Evolutionary conservation across 2,329 filamentous ascomycete species (phyloP).

Genomic region (Camptophora hylomeconis): DNA sequence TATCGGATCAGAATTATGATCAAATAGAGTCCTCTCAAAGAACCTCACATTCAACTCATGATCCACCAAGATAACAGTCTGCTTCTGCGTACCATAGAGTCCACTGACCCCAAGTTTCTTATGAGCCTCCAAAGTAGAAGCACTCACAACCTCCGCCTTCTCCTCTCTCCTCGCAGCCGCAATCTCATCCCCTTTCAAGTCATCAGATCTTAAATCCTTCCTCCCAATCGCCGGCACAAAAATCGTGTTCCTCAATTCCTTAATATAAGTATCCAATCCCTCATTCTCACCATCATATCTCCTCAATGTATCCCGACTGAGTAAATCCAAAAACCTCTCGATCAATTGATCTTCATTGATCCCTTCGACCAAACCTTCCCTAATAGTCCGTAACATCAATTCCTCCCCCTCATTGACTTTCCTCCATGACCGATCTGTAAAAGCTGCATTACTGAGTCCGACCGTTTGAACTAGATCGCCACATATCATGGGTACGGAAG

Average conservation of each 20-base stretch:
- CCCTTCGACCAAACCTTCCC: slow-evolving; percentile 27
- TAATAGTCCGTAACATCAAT: slow-evolving; percentile 37
- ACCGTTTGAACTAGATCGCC: slow-evolving; percentile 36
- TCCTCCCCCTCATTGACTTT: slow-evolving; percentile 48
- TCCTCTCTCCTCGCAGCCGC: slow-evolving; percentile 22
- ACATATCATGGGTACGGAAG: slow-evolving; percentile 40
- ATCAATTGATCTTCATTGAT: slow-evolving; percentile 38
- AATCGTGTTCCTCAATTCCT: slow-evolving; percentile 45
- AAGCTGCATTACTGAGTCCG: slow-evolving; percentile 49
- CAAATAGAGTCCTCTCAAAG: slow-evolving; percentile 49
- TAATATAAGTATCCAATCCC: slow-evolving; percentile 42
- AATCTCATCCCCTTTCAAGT: slow-evolving; percentile 24
- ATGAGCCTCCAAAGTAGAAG: slow-evolving; percentile 11
- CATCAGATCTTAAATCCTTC: slow-evolving; percentile 25
- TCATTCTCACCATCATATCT: slow-evolving; percentile 22
- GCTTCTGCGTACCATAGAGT: slow-evolving; percentile 52
- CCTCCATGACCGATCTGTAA: slow-evolving; percentile 46
- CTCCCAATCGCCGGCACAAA: slow-evolving; percentile 45
- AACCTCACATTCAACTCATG: slow-evolving; percentile 44
- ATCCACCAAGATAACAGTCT: slow-evolving; percentile 47
- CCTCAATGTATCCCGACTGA: slow-evolving; percentile 44
- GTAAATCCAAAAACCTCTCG: slow-evolving; percentile 36
- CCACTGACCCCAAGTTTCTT: slow-evolving; percentile 30
- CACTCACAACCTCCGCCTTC: slow-evolving; percentile 19
- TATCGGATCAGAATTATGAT: slow-evolving; percentile 36